Evolutionary conservation across 106 monocot genomes (phyloP).

Genomic region (Vanilla planifolia): DNA sequence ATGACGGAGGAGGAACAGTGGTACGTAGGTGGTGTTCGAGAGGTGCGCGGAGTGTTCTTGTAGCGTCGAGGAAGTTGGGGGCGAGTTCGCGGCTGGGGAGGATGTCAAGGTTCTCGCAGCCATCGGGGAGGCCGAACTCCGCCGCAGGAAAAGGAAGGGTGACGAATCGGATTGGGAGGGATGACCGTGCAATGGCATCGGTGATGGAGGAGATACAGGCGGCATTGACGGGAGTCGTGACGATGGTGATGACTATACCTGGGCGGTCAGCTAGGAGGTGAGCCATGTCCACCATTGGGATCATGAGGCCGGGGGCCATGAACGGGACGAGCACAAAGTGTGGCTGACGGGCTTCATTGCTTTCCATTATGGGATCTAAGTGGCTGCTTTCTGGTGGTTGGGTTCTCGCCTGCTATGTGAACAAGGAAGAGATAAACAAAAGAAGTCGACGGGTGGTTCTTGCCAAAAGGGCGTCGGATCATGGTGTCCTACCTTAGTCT

Average conservation of each 20-base stretch:
- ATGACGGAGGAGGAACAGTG: slow-evolving; percentile 8
- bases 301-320: slow-evolving; percentile 34
- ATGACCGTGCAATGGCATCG: background rate
- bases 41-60: background rate
- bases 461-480: too few relatives aligned
- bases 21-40: slow-evolving; percentile 8
- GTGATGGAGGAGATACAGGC: slow-evolving; percentile 10
- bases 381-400: too few relatives aligned
- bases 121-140: slow-evolving; percentile 12
- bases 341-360: too few relatives aligned
- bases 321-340: slow-evolving; percentile 41
- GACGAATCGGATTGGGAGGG: slow-evolving; percentile 24
- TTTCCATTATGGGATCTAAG: too few relatives aligned
- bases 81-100: background rate
- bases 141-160: slow-evolving; percentile 28
- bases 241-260: slow-evolving; percentile 27
- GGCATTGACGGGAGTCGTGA: slow-evolving; percentile 52
- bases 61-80: slow-evolving; percentile 1
- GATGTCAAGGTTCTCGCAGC: slow-evolving; percentile 14
- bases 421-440: too few relatives aligned
- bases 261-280: slow-evolving; percentile 23
- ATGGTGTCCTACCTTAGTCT: too few relatives aligned
- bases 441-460: too few relatives aligned
- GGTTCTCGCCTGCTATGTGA: too few relatives aligned
- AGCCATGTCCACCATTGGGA: slow-evolving; percentile 45